Evolutionary conservation across 805 yeast species (phyloP).

Genomic region (Lachancea lanzarotensis): DNA sequence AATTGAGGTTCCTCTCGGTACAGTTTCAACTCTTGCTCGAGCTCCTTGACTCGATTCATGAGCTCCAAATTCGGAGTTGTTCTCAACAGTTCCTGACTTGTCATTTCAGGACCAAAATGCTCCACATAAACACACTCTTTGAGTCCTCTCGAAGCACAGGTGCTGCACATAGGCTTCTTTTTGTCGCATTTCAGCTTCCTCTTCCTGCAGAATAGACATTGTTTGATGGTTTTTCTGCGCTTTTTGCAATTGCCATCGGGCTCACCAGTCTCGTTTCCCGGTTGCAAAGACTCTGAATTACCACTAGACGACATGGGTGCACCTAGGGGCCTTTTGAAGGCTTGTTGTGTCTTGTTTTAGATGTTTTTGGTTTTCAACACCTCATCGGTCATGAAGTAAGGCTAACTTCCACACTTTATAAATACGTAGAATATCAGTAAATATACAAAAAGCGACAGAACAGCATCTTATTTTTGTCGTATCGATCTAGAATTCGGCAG

Average conservation of each 20-base stretch:
- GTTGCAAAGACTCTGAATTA: background rate
- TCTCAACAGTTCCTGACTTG: conserved; percentile 19
- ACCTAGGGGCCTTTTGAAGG: background rate
- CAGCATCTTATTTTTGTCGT: too few species aligned
- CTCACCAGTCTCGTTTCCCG: background rate
- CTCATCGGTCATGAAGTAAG: background rate
- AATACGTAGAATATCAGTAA: too few species aligned
- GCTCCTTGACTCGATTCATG: conserved; percentile 15
- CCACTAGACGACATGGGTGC: background rate
- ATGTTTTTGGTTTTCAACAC: background rate
- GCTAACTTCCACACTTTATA: too few species aligned
- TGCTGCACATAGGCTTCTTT: conserved; percentile 36
- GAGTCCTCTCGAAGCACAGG: conserved; percentile 34
- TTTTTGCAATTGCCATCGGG: conserved; percentile 10
- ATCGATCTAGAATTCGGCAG: too few species aligned
- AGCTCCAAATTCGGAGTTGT: conserved; percentile 23
- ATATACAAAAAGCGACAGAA: too few species aligned
- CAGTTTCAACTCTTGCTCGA: conserved; percentile 13
- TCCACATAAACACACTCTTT: conserved; percentile 26
- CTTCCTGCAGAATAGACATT: conserved; percentile 54
- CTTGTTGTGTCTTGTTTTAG: background rate
- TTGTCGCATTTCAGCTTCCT: conserved; percentile 63
- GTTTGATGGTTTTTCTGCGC: conserved; percentile 25
- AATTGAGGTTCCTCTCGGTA: background rate
- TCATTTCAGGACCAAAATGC: conserved; percentile 16